Conservation (phyloP, 371 early-diverging fungal genomes). For the Dichotomocladium elegans region DNA sequence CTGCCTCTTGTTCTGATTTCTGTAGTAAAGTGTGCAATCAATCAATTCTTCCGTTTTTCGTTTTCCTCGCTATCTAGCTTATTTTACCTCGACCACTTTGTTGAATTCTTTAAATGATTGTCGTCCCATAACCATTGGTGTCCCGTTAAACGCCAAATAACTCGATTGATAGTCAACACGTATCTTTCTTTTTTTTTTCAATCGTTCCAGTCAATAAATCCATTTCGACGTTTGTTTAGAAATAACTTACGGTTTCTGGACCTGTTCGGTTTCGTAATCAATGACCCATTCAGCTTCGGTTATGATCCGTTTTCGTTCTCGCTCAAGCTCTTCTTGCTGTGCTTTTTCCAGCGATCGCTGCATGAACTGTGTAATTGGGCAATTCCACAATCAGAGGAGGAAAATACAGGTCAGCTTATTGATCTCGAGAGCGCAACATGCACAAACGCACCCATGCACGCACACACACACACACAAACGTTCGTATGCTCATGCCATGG, state of each 20-base stretch:
- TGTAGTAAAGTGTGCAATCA: neutral
- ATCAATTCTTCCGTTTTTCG: neutral
- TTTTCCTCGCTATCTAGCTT: neutral
- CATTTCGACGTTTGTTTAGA: too few relatives aligned
- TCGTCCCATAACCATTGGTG: conserved; percentile 33
- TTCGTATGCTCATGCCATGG: too few relatives aligned
- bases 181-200: conserved; percentile 42
- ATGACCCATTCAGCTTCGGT: conserved; percentile 58
- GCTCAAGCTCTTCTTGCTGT: conserved; percentile 29
- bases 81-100: conserved; percentile 34
- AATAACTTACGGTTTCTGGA: conserved; percentile 51
- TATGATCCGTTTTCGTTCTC: conserved; percentile 48
- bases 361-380: conserved; percentile 51
- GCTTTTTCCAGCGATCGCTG: conserved; percentile 51
- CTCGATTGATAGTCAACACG: conserved; percentile 53
- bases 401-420: neutral
- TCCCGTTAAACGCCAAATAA: conserved; percentile 35
- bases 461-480: too few relatives aligned
- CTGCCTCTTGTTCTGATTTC: conserved; percentile 3
- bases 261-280: conserved; percentile 35
- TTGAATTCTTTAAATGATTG: conserved; percentile 53
- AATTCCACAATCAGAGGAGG: too few relatives aligned
- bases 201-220: too few relatives aligned
- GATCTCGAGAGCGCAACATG: neutral
- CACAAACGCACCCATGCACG: too few relatives aligned